These are phyloP conservation scores for Curvularia hawaiiensis DNA, from an alignment of 2,329 filamentous ascomycete species.

Conservation along the genomic window DNA sequence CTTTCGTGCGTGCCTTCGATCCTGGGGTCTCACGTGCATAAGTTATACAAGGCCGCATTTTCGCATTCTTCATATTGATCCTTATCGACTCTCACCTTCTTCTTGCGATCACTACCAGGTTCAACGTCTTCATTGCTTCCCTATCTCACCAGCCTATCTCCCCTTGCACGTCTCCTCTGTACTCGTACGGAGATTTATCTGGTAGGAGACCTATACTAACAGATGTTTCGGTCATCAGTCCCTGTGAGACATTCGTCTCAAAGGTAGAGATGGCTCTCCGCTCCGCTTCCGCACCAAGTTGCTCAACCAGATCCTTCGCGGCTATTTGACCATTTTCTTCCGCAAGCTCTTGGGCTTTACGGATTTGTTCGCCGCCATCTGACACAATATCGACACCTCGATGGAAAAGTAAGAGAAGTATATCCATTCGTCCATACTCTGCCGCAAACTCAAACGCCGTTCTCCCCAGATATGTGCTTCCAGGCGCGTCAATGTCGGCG, in stretches of 20 bases:
- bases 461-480: conserved; percentile 3
- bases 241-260: not conserved
- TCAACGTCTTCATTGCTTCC: not conserved
- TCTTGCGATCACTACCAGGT: not conserved
- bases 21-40: not conserved
- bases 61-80: not conserved
- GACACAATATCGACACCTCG: conserved; percentile 15
- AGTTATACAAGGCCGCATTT: not conserved
- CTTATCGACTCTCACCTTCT: not conserved
- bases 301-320: conserved; percentile 4
- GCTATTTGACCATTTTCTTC: conserved; percentile 17
- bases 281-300: not conserved
- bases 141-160: conserved; percentile 5
- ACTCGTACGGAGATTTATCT: conserved; percentile 10
- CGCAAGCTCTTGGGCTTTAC: conserved; percentile 13
- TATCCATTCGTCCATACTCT: conserved; percentile 21
- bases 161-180: conserved; percentile 16
- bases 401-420: conserved; percentile 17
- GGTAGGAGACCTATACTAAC: no score
- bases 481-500: not conserved
- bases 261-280: not conserved
- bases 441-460: conserved; percentile 23
- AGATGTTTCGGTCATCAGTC: no score
- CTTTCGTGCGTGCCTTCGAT: not conserved
- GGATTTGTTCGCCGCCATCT: conserved; percentile 15